Evolutionary conservation across 768 basidiomycete genomes (phyloP), one percentile per base, ranked within the genome.

Genomic region (Boletellus ananas): DNA sequence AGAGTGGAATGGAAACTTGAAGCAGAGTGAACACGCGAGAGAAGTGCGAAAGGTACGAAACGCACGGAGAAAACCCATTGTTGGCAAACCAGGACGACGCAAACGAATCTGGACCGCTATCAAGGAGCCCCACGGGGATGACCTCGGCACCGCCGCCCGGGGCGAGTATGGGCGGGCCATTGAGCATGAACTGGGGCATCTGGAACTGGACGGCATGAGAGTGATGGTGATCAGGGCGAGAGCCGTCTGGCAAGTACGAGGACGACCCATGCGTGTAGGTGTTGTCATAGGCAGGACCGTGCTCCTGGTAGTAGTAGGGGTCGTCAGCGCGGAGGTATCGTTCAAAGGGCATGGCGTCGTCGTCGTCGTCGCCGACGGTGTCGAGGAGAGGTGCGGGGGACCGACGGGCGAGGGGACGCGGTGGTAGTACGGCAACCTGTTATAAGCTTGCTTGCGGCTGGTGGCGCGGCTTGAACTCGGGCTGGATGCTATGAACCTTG

Each of bases 81-180:
- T 78, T 75, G 6, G 71, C 52, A 50, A 80, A 75, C 84, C 84
- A 86, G 4, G 72, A 59, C 7, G 74, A 67, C 34, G 71, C 66
- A 17, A 66, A 45, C 10, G 61, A 64, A 64, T 38, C 56, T 16
- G 63, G 45, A 18, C 21, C 14, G 23, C 45, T 57, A 39, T 57
- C 62, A 18, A 64, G 57, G 50, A 76, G 66, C 34, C 74, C 74
- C 3, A 70, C 68, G 11, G 84, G 79, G n/a, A 88, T 62, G 13
- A 85, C 80, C 66, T 89, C 88, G 10, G 83, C 86, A 33, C 88
- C 86, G 20, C 86, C 87, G 18, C 85, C 86, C 2, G 76, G 80
- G 2, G 83, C 84, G 18, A 89, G 74, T 2, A 77, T 75, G 23
- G 87, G 84, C 0, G 77, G 72, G 4, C 76, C 76, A 52, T 67